phyloP scores from a whole-genome alignment of 73 alveolate species.

The Halteria grandinella region DNA sequence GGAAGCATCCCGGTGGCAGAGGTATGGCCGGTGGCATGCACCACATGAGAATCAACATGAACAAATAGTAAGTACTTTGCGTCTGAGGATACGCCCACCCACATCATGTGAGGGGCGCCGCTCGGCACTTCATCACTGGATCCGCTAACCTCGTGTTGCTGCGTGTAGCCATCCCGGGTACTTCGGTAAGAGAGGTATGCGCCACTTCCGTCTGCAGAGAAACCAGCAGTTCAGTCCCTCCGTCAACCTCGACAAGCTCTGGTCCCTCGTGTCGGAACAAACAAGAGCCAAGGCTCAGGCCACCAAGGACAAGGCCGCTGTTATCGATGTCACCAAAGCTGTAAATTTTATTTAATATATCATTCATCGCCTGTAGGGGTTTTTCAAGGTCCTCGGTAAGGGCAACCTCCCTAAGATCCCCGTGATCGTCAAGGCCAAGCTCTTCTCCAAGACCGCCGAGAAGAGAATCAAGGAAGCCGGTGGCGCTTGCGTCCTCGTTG shows the following conservation, averaged over 20 bases:
- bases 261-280: slow-evolving; percentile 96
- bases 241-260: slow-evolving; percentile 91
- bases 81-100: not conserved
- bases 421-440: slow-evolving; percentile 93
- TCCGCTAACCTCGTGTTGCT: not conserved
- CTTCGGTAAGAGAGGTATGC: slow-evolving; percentile 98
- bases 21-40: slow-evolving; percentile 99
- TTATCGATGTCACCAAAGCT: slow-evolving; percentile 96
- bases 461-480: slow-evolving; percentile 98
- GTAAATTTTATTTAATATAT: slow-evolving; percentile 29
- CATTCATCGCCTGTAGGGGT: slow-evolving; percentile 71
- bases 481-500: slow-evolving; percentile 97
- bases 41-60: slow-evolving; percentile 95
- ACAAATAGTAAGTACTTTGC: slow-evolving; percentile 73
- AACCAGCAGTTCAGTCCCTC: slow-evolving; percentile 90
- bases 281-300: slow-evolving; percentile 88
- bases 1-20: slow-evolving; percentile 99
- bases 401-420: slow-evolving; percentile 95
- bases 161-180: slow-evolving; percentile 96
- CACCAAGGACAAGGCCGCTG: slow-evolving; percentile 88
- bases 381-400: slow-evolving; percentile 97
- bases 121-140: too few species aligned
- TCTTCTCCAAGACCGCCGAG: slow-evolving; percentile 96
- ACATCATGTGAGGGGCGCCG: not conserved
- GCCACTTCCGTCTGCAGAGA: slow-evolving; percentile 97